A percentile compares a stretch with the other conserved stretches of the same genome.
Evolutionary conservation across 2,329 filamentous ascomycete species (phyloP).

Genomic region (Fusarium citri): DNA sequence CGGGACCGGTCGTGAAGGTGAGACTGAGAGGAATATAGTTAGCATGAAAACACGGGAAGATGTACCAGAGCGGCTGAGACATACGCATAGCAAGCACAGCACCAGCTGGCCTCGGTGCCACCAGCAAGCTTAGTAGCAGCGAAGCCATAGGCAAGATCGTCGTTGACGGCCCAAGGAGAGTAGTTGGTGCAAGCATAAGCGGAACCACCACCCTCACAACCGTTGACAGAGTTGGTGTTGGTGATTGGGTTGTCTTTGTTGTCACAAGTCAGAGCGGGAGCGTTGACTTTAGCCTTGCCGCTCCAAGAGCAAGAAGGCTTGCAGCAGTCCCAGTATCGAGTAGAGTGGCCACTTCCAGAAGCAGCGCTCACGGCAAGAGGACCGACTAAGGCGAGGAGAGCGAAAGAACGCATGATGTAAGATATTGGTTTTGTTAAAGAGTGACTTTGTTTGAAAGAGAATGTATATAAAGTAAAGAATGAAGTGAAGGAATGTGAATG

Average conservation of each 20-base stretch:
- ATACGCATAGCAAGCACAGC: slow-evolving; percentile 72
- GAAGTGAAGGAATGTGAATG: slow-evolving; percentile 29
- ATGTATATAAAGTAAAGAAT: slow-evolving; percentile 24
- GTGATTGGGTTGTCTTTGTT: slow-evolving; percentile 65
- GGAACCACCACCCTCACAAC: slow-evolving; percentile 68
- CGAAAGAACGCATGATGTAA: slow-evolving; percentile 41
- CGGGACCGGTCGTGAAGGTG: slow-evolving; percentile 62
- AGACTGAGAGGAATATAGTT: slow-evolving; percentile 48
- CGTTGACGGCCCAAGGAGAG: slow-evolving; percentile 70
- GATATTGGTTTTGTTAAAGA: slow-evolving; percentile 24
- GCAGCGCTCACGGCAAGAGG: slow-evolving; percentile 43
- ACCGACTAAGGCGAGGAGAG: slow-evolving; percentile 41
- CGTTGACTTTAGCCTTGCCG: slow-evolving; percentile 64
- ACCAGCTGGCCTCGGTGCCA: slow-evolving; percentile 69
- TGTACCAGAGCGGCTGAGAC: slow-evolving; percentile 3
- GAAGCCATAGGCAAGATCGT: slow-evolving; percentile 71
- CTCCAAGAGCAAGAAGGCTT: slow-evolving; percentile 75
- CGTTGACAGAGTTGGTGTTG: slow-evolving; percentile 60
- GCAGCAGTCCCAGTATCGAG: slow-evolving; percentile 74
- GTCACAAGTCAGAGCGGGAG: slow-evolving; percentile 65
- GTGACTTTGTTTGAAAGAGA: slow-evolving; percentile 31
- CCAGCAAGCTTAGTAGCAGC: slow-evolving; percentile 69
- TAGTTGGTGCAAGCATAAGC: slow-evolving; percentile 73
- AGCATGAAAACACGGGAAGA: not conserved
- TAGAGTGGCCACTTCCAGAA: slow-evolving; percentile 46